Evolutionary conservation across 257 asterid genomes (phyloP).

Genomic region (Fraxinus excelsior): DNA sequence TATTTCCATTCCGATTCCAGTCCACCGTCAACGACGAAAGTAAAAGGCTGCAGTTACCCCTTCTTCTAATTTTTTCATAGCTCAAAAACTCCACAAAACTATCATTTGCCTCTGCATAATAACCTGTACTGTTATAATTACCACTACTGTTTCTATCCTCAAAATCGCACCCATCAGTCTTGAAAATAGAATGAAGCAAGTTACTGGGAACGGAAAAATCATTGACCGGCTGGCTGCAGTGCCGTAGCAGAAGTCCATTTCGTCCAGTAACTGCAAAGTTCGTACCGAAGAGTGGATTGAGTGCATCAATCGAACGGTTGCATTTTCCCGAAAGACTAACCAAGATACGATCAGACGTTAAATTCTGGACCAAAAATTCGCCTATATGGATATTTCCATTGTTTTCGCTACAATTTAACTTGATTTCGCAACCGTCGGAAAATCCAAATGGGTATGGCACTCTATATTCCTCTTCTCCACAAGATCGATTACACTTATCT

Average conservation of each 20-base stretch:
- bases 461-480: neutral
- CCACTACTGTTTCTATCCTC: neutral
- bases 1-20: neutral
- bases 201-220: constrained; percentile 24
- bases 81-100: constrained; percentile 12
- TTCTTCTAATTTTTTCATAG: neutral
- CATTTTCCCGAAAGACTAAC: constrained; percentile 33
- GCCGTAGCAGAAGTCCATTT: constrained; percentile 34
- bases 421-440: constrained; percentile 31
- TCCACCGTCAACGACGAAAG: constrained; percentile 34
- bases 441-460: constrained; percentile 50
- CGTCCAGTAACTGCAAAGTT: constrained; percentile 32
- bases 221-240: constrained; percentile 21
- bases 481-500: constrained; percentile 20
- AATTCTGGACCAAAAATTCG: constrained; percentile 27
- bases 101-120: constrained; percentile 24
- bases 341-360: constrained; percentile 33
- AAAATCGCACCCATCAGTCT: constrained; percentile 15
- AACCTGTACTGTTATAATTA: constrained; percentile 10
- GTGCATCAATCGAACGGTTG: constrained; percentile 34
- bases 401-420: constrained; percentile 22
- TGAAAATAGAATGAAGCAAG: constrained; percentile 7
- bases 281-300: constrained; percentile 10
- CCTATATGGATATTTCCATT: constrained; percentile 33
- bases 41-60: constrained; percentile 11